phyloP scores from a whole-genome alignment of 2,329 filamentous ascomycete genomes.

The Mycocentrospora acerina region DNA sequence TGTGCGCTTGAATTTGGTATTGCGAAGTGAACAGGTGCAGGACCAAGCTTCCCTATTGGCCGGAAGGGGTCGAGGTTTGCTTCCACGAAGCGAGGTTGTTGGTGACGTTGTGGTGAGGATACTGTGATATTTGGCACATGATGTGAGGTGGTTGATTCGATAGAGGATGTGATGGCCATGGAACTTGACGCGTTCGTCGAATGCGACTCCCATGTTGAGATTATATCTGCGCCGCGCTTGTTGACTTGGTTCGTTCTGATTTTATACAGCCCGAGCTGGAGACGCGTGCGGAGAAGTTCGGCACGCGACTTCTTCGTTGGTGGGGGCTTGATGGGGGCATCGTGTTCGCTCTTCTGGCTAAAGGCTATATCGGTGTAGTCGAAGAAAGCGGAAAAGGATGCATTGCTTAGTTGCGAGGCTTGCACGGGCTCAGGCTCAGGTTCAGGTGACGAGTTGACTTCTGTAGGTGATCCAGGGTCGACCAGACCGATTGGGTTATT shows the following conservation, averaged over 20 bases:
- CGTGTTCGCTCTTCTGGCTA: conserved; percentile 40
- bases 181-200: conserved; percentile 19
- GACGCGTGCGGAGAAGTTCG: conserved; percentile 66
- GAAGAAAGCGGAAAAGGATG: conserved; percentile 51
- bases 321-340: conserved; percentile 5
- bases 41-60: conserved; percentile 33
- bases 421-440: conserved; percentile 21
- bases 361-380: conserved; percentile 47
- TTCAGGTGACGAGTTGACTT: conserved; percentile 27
- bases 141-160: conserved; percentile 10
- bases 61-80: conserved; percentile 36
- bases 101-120: conserved; percentile 27
- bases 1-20: conserved; percentile 24
- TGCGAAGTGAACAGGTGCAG: conserved; percentile 44
- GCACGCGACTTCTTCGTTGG: conserved; percentile 54
- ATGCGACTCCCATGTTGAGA: conserved; percentile 31
- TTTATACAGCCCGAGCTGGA: conserved; percentile 73
- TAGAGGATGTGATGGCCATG: conserved; percentile 21
- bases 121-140: conserved; percentile 31
- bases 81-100: conserved; percentile 25
- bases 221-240: conserved; percentile 63
- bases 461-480: conserved; percentile 36
- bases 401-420: conserved; percentile 38
- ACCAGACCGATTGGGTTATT: conserved; percentile 29
- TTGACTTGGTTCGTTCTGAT: conserved; percentile 70